These are phyloP conservation scores for Agrocybe chaxingu DNA, from an alignment of 768 basidiomycete species.

Conservation along the genomic window DNA sequence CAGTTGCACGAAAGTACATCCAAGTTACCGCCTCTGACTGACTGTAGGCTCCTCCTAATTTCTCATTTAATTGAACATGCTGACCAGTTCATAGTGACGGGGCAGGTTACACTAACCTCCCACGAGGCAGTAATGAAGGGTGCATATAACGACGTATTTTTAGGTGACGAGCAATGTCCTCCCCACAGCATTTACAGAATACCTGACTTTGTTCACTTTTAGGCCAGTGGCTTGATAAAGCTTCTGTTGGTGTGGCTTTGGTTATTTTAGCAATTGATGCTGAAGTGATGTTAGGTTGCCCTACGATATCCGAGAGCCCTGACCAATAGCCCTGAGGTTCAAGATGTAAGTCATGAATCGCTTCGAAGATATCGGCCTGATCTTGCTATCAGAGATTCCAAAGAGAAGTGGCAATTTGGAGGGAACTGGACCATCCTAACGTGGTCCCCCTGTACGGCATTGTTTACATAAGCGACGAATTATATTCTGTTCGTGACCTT, in stretches of 20 bases:
- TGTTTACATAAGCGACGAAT: slow-evolving; percentile 26
- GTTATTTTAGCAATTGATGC: not conserved
- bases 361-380: not conserved
- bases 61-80: not conserved
- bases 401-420: slow-evolving; percentile 40
- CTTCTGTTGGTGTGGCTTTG: slow-evolving; percentile 21
- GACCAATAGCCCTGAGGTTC: slow-evolving; percentile 28
- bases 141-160: slow-evolving; percentile 36
- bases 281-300: slow-evolving; percentile 30
- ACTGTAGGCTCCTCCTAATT: slow-evolving; percentile 27
- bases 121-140: slow-evolving; percentile 30
- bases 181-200: not conserved
- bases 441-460: slow-evolving; percentile 37
- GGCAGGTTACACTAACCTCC: slow-evolving; percentile 32
- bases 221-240: slow-evolving; percentile 41
- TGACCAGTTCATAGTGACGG: slow-evolving; percentile 30
- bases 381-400: slow-evolving; percentile 32
- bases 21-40: slow-evolving; percentile 38
- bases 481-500: slow-evolving; percentile 27
- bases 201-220: not conserved
- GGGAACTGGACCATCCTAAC: slow-evolving; percentile 36
- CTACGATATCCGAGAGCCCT: slow-evolving; percentile 34
- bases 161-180: slow-evolving; percentile 21
- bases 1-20: slow-evolving; percentile 33
- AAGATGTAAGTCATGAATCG: slow-evolving; percentile 23